Evolutionary conservation across 2,329 filamentous ascomycete species (phyloP).

Genomic region (Ceratocystis destructans): DNA sequence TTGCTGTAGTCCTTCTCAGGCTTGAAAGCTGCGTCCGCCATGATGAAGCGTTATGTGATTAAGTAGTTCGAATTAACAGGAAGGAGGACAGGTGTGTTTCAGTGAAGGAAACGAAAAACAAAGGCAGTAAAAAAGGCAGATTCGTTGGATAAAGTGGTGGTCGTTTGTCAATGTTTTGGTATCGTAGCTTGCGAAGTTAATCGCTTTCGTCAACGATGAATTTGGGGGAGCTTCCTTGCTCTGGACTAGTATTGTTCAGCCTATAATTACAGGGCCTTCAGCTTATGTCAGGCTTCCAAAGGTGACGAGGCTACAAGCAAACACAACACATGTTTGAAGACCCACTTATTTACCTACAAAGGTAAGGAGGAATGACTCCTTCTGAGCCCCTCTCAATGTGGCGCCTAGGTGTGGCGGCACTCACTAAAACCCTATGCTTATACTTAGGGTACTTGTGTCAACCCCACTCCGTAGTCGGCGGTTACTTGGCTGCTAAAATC

Average conservation of each 20-base stretch:
- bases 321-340: not conserved
- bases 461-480: slow-evolving; percentile 14
- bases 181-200: slow-evolving; percentile 1
- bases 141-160: not conserved
- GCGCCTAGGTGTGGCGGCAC: not conserved
- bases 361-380: too few species aligned
- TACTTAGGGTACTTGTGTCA: not conserved
- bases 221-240: slow-evolving; percentile 1
- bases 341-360: slow-evolving; percentile 7
- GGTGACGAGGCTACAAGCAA: slow-evolving; percentile 17
- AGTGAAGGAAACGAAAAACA: not conserved
- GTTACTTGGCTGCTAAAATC: not conserved
- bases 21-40: slow-evolving; percentile 76
- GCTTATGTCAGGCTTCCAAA: slow-evolving; percentile 15
- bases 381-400: slow-evolving; percentile 4
- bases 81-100: not conserved
- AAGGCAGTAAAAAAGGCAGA: not conserved
- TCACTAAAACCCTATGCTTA: not conserved
- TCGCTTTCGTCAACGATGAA: not conserved
- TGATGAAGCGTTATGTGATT: slow-evolving; percentile 27
- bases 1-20: slow-evolving; percentile 98
- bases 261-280: slow-evolving; percentile 4
- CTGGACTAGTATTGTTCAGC: not conserved
- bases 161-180: not conserved
- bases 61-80: not conserved